phyloP scores from a whole-genome alignment of 495 filamentous ascomycete species.

The Aspergillus cavernicola region DNA sequence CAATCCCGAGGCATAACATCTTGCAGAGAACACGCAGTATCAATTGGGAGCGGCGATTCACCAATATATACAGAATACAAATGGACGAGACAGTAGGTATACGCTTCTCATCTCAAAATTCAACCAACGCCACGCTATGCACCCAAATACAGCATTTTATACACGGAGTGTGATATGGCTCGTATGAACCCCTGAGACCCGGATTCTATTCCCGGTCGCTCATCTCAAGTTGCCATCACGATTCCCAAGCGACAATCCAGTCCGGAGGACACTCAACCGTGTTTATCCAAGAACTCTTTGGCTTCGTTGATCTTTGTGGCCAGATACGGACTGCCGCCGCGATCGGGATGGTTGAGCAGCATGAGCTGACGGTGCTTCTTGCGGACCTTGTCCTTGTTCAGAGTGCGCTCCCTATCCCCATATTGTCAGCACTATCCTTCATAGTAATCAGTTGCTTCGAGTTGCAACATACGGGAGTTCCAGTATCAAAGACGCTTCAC shows the following conservation, averaged over 20 bases:
- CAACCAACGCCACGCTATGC: constrained; percentile 48
- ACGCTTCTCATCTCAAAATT: constrained; percentile 23
- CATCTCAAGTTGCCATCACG: background rate
- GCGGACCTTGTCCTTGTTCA: constrained; percentile 88
- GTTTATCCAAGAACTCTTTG: constrained; percentile 92
- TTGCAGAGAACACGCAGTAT: constrained; percentile 4
- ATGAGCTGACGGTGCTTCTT: constrained; percentile 96
- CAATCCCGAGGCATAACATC: no score
- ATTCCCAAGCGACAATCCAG: background rate
- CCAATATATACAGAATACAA: constrained; percentile 35
- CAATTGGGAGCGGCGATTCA: constrained; percentile 43
- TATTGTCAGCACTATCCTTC: constrained; percentile 15
- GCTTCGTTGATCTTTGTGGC: constrained; percentile 98
- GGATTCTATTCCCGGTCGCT: background rate
- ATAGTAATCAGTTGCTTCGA: background rate
- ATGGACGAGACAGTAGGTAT: constrained; percentile 21
- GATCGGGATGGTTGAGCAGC: constrained; percentile 96
- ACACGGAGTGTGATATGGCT: constrained; percentile 9
- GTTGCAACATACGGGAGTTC: constrained; percentile 69
- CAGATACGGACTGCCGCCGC: constrained; percentile 92
- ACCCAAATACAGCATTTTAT: constrained; percentile 27
- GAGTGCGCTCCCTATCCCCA: constrained; percentile 64
- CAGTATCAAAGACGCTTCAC: constrained; percentile 88
- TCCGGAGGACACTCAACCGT: constrained; percentile 19
- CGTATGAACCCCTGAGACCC: background rate